Evolutionary conservation across 1,284 basidiomycete species (phyloP).

Genomic region (Naganishia liquefaciens): DNA sequence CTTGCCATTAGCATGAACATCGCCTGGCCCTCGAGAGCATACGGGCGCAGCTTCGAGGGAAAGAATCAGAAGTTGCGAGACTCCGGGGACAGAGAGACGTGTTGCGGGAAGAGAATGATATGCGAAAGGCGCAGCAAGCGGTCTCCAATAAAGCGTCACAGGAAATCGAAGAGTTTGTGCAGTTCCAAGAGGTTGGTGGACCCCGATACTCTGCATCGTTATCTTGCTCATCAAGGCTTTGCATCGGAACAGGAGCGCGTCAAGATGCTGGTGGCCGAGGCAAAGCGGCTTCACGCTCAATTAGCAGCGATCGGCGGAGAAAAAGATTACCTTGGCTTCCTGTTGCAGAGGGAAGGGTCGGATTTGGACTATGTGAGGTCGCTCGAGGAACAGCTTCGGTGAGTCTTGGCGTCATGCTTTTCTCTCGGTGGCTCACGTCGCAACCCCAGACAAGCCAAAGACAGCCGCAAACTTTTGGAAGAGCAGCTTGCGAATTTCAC

Average conservation of each 20-base stretch:
- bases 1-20: slow-evolving; percentile 20
- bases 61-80: slow-evolving; percentile 72
- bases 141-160: slow-evolving; percentile 60
- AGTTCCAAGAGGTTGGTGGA: slow-evolving; percentile 57
- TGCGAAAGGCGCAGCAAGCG: slow-evolving; percentile 63
- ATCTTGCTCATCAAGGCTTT: slow-evolving; percentile 19
- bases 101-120: slow-evolving; percentile 72
- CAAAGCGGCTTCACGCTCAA: slow-evolving; percentile 71
- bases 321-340: slow-evolving; percentile 69
- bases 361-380: slow-evolving; percentile 65
- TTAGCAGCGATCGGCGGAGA: slow-evolving; percentile 74
- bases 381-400: slow-evolving; percentile 65
- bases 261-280: slow-evolving; percentile 69
- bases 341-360: slow-evolving; percentile 63
- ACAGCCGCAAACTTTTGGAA: slow-evolving; percentile 32
- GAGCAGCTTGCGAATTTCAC: slow-evolving; percentile 37
- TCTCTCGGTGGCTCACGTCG: not conserved
- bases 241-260: slow-evolving; percentile 71
- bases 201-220: not conserved
- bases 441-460: slow-evolving; percentile 16
- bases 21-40: slow-evolving; percentile 25
- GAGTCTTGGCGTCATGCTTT: slow-evolving; percentile 42
- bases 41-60: slow-evolving; percentile 38
- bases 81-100: slow-evolving; percentile 81
- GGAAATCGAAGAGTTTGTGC: slow-evolving; percentile 70